Conservation (phyloP, 257 asterid genomes). For the Capsicum pubescens region DNA sequence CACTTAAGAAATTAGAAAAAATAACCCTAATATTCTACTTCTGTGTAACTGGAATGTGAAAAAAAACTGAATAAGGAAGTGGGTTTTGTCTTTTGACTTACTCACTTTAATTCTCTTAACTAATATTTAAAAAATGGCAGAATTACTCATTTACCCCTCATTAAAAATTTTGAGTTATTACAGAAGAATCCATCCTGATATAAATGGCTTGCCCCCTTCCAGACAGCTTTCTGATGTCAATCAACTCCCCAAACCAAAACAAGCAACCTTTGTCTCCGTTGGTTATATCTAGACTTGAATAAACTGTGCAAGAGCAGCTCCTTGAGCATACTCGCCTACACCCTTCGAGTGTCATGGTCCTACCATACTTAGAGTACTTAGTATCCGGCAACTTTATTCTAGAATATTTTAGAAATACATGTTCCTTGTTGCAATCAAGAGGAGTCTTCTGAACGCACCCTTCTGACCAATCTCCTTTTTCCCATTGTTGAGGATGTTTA, state of each 20-base stretch:
- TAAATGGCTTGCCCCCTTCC: slow-evolving; percentile 36
- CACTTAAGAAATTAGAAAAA: no score
- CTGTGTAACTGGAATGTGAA: no score
- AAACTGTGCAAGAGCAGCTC: slow-evolving; percentile 44
- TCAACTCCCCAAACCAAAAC: slow-evolving; percentile 35
- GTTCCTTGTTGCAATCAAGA: slow-evolving; percentile 26
- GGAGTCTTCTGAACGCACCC: background rate
- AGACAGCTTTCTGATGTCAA: slow-evolving; percentile 33
- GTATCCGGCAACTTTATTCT: slow-evolving; percentile 40
- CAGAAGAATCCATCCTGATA: slow-evolving; percentile 38
- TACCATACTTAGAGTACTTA: slow-evolving; percentile 24
- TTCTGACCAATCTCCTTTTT: background rate
- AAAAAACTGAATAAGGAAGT: no score
- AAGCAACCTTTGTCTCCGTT: slow-evolving; percentile 36
- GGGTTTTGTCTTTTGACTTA: no score
- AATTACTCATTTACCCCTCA: no score
- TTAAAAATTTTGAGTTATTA: no score
- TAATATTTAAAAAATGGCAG: no score
- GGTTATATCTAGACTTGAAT: slow-evolving; percentile 36
- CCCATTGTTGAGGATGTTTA: slow-evolving; percentile 34
- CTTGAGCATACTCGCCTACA: slow-evolving; percentile 36
- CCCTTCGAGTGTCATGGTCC: slow-evolving; percentile 33
- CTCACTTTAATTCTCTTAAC: no score
- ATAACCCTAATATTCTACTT: no score
- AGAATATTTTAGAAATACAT: slow-evolving; percentile 28